phyloP scores from a whole-genome alignment of 2,329 filamentous ascomycete species.

The Juglanconis juglandina region DNA sequence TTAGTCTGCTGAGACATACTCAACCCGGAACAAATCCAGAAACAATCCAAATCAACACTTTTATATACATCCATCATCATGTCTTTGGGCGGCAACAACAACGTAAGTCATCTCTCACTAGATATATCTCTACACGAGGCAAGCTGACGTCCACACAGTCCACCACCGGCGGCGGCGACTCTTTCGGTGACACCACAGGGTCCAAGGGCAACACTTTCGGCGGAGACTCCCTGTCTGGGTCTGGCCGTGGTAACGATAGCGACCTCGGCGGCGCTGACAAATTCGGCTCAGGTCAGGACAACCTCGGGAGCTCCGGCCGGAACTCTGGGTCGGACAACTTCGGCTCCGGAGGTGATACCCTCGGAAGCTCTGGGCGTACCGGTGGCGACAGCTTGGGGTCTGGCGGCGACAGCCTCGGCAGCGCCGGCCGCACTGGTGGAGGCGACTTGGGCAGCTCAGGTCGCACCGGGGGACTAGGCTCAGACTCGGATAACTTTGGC shows the following conservation, averaged over 20 bases:
- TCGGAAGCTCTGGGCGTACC: slow-evolving; percentile 10
- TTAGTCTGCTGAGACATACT: not conserved
- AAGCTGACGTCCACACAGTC: slow-evolving; percentile 21
- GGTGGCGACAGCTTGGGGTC: slow-evolving; percentile 5
- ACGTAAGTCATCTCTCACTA: slow-evolving; percentile 17
- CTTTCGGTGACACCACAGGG: slow-evolving; percentile 23
- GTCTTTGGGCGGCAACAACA: slow-evolving; percentile 46
- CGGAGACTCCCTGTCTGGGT: slow-evolving; percentile 14
- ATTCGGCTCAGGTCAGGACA: slow-evolving; percentile 3
- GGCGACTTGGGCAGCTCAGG: slow-evolving; percentile 14
- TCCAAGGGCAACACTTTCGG: slow-evolving; percentile 22
- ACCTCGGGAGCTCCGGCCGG: not conserved
- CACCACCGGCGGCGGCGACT: slow-evolving; percentile 26
- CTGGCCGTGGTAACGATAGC: slow-evolving; percentile 20
- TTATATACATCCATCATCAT: slow-evolving; percentile 29
- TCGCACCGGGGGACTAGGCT: not conserved
- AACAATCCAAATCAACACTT: not conserved
- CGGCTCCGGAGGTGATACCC: slow-evolving; percentile 1
- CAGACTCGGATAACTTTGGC: slow-evolving; percentile 6
- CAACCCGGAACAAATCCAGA: not conserved
- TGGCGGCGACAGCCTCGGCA: slow-evolving; percentile 7
- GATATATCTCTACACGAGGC: slow-evolving; percentile 1
- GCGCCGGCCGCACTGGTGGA: slow-evolving; percentile 8
- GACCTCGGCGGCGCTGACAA: slow-evolving; percentile 18
- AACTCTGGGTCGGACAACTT: slow-evolving; percentile 9